Conservation (phyloP, 305 asterid species). For the Fraxinus paxiana region DNA sequence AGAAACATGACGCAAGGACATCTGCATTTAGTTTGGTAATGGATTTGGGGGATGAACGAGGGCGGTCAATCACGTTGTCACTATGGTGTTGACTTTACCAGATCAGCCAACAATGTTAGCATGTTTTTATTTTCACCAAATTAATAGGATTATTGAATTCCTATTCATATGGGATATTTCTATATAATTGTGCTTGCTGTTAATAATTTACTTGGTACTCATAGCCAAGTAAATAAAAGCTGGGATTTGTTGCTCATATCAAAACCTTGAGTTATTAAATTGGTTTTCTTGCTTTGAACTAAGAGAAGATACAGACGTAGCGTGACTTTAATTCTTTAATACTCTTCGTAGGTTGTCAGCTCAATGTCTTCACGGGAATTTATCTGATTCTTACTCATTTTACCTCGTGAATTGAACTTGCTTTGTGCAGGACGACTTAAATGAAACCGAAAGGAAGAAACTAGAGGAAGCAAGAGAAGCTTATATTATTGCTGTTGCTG, state of each 20-base stretch:
- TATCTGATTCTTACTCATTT: neutral
- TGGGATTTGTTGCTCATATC: neutral
- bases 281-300: neutral
- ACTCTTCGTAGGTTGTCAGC: neutral
- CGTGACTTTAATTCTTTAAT: neutral
- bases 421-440: constrained; percentile 44
- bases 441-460: constrained; percentile 51
- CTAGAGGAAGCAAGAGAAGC: constrained; percentile 83
- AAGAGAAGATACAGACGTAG: neutral
- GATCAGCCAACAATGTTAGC: neutral
- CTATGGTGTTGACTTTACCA: neutral
- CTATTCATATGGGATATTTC: neutral
- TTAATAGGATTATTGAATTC: neutral
- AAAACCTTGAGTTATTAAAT: neutral
- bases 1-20: neutral
- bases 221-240: neutral
- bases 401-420: constrained; percentile 3
- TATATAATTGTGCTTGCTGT: neutral
- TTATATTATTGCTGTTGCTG: constrained; percentile 60
- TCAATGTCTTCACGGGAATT: neutral
- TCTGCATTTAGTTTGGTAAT: neutral
- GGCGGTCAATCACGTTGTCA: neutral
- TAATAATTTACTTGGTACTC: neutral
- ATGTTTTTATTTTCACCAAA: neutral
- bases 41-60: neutral